These are phyloP conservation scores for Aspergillus incahuasiensis DNA, from an alignment of 495 filamentous ascomycete species.

Conservation along the genomic window DNA sequence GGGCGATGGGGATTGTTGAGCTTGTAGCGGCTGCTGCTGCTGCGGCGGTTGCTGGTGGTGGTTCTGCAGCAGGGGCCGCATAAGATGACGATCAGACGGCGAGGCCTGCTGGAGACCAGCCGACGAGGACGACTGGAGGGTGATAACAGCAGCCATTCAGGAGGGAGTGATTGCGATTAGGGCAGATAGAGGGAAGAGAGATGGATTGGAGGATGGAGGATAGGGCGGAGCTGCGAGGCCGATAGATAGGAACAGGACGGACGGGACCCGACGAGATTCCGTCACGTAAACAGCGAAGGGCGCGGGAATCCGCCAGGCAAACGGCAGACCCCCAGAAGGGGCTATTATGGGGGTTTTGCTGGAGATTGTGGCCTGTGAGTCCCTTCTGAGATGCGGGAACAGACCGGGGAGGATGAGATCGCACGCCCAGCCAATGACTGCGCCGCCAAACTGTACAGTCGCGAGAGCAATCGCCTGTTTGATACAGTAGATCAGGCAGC, in stretches of 20 bases:
- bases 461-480: neutral
- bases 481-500: too few species aligned
- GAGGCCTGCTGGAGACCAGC: conserved; percentile 25
- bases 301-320: conserved; percentile 15
- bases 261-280: conserved; percentile 4
- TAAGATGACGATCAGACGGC: conserved; percentile 23
- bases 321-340: conserved; percentile 13
- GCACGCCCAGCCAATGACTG: neutral
- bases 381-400: too few species aligned
- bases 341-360: conserved; percentile 15
- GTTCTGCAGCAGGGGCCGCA: conserved; percentile 25
- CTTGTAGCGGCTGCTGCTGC: conserved; percentile 22
- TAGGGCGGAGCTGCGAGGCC: conserved; percentile 8
- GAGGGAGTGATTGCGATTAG: conserved; percentile 3
- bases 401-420: neutral
- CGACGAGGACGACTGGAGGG: conserved; percentile 40
- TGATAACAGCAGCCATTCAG: conserved; percentile 44
- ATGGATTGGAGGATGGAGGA: conserved; percentile 13
- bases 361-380: neutral
- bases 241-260: conserved; percentile 7
- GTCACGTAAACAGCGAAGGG: conserved; percentile 21
- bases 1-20: conserved; percentile 18
- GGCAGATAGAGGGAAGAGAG: conserved; percentile 1
- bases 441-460: neutral
- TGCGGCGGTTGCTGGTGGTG: conserved; percentile 18